These are phyloP conservation scores for Nemania bipapillata DNA, from an alignment of 2,329 filamentous ascomycete species.

Conservation along the genomic window DNA sequence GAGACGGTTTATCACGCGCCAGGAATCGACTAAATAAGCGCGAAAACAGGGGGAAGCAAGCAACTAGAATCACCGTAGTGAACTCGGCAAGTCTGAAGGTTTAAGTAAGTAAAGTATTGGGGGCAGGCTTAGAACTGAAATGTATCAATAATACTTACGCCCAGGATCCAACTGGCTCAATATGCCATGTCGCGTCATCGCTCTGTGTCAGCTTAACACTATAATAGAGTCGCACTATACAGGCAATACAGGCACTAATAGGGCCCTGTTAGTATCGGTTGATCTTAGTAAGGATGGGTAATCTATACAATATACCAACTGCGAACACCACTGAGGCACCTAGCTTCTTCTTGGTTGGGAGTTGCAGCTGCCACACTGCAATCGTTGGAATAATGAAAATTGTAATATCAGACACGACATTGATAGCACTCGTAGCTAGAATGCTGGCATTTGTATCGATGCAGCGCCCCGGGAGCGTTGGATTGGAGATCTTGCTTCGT, in stretches of 20 bases:
- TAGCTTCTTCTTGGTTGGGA: background rate
- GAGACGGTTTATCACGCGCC: too few species aligned
- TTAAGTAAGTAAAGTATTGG: too few species aligned
- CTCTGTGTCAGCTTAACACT: background rate
- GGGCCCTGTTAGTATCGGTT: background rate
- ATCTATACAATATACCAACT: slow-evolving; percentile 12
- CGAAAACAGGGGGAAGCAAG: too few species aligned
- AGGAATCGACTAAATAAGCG: too few species aligned
- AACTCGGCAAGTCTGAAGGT: too few species aligned
- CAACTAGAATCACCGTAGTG: too few species aligned
- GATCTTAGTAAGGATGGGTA: background rate
- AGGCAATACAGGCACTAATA: background rate
- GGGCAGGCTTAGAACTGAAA: too few species aligned
- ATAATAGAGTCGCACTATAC: background rate
- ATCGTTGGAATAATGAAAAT: slow-evolving; percentile 11
- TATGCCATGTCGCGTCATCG: background rate
- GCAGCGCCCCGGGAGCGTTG: slow-evolving; percentile 6
- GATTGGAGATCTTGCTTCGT: slow-evolving; percentile 35
- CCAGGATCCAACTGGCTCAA: background rate
- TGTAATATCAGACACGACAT: slow-evolving; percentile 29
- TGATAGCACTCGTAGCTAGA: slow-evolving; percentile 13
- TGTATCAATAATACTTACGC: background rate
- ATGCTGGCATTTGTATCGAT: slow-evolving; percentile 8
- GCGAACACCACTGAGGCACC: background rate
- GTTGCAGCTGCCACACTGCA: slow-evolving; percentile 5